phyloP scores from a whole-genome alignment of 352 stramenopile species.

The Blastocystis sp. region DNA sequence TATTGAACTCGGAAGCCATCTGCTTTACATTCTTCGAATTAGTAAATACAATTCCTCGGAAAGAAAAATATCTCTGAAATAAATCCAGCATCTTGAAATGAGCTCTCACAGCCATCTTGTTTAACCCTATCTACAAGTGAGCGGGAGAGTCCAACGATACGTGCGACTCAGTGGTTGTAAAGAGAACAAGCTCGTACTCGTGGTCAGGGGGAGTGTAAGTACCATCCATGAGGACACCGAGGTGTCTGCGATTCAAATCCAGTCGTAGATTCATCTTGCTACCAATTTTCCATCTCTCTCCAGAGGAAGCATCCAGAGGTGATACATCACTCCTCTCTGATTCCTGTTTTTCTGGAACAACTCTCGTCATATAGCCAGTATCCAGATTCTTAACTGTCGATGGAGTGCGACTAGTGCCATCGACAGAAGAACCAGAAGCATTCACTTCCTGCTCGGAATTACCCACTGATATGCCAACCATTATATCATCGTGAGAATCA shows the following conservation, averaged over 20 bases:
- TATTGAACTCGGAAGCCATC: too few relatives aligned
- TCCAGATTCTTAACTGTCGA: not conserved
- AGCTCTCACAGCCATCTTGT: not conserved
- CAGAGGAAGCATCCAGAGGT: not conserved
- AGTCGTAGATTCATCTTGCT: not conserved
- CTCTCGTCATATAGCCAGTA: not conserved
- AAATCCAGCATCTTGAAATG: constrained; percentile 6
- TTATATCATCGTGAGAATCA: too few relatives aligned
- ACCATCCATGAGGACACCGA: not conserved
- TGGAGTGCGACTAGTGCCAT: not conserved
- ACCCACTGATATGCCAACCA: too few relatives aligned
- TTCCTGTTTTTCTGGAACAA: not conserved
- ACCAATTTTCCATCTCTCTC: not conserved
- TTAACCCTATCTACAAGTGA: not conserved
- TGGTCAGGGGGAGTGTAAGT: not conserved
- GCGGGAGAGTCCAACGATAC: not conserved
- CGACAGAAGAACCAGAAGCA: not conserved
- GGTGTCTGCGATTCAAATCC: not conserved
- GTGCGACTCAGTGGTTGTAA: constrained; percentile 4
- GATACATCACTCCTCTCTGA: not conserved
- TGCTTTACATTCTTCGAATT: not conserved
- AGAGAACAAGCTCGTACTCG: constrained; percentile 12
- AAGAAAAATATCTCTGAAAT: not conserved
- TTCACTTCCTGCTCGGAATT: not conserved
- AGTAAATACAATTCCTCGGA: constrained; percentile 1